Conservation (phyloP, 2,329 filamentous ascomycete genomes). For the Penicillium sp. region DNA sequence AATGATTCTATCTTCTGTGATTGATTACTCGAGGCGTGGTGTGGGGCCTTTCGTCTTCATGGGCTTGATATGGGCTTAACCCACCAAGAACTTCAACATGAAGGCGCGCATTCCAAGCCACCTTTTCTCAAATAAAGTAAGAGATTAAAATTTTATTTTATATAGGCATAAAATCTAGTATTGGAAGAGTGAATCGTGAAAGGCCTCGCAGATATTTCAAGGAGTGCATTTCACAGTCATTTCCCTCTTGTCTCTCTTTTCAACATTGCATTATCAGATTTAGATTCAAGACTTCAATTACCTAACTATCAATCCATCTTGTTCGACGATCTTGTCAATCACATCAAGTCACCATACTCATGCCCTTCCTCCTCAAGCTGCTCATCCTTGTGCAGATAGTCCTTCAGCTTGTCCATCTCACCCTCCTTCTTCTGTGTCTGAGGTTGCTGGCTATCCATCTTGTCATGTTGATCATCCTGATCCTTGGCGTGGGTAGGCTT, state of each 20-base stretch:
- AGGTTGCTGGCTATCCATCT: constrained; percentile 4
- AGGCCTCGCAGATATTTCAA: neutral
- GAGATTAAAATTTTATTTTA: no score
- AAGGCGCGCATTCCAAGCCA: no score
- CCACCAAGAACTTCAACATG: no score
- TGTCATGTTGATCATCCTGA: constrained; percentile 1
- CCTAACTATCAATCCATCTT: neutral
- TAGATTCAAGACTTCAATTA: neutral
- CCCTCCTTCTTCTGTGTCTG: constrained; percentile 3
- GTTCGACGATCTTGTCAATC: neutral
- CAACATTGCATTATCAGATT: neutral
- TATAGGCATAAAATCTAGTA: no score
- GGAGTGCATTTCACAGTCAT: neutral
- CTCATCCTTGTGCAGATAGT: constrained; percentile 9
- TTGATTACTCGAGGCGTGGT: neutral
- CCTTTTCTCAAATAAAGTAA: no score
- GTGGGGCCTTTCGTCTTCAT: neutral
- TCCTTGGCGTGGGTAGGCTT: neutral
- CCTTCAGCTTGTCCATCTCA: constrained; percentile 12
- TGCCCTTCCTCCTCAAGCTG: constrained; percentile 8
- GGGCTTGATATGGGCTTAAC: no score
- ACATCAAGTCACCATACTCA: constrained; percentile 11
- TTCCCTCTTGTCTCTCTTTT: neutral
- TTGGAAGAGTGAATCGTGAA: no score
- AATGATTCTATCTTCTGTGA: neutral